These are phyloP conservation scores for Leptodontidium sp. DNA, from an alignment of 2,329 filamentous ascomycete genomes.

Conservation along the genomic window DNA sequence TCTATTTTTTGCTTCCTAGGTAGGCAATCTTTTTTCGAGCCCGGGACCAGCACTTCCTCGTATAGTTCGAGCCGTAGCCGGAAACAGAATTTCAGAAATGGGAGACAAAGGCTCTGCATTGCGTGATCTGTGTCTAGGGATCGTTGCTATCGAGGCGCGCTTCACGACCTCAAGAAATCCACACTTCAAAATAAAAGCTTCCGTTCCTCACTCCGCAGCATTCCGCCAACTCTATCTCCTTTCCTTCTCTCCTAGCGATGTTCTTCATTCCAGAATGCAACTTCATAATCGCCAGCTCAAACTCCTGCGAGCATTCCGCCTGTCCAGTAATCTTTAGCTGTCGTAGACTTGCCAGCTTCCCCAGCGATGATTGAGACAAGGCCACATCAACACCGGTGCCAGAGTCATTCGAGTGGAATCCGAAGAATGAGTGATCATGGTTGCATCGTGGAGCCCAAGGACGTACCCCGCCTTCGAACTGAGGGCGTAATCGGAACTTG, in stretches of 20 bases:
- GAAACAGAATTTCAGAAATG: too few species aligned
- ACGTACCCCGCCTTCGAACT: background rate
- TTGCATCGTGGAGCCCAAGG: slow-evolving; percentile 1
- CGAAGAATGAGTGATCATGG: slow-evolving; percentile 7
- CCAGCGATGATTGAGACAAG: background rate
- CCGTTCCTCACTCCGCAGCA: background rate
- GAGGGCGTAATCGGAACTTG: background rate
- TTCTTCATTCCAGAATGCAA: background rate
- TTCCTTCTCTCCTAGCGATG: background rate
- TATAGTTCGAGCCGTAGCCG: too few species aligned
- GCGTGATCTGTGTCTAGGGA: too few species aligned
- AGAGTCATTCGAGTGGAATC: background rate
- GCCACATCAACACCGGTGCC: background rate
- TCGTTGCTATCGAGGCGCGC: too few species aligned
- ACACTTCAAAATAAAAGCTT: slow-evolving; percentile 3
- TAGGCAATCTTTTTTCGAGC: too few species aligned
- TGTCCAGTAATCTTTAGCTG: background rate
- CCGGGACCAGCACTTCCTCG: too few species aligned
- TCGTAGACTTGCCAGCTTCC: background rate
- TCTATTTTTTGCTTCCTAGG: too few species aligned
- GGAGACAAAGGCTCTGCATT: too few species aligned
- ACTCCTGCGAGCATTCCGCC: background rate
- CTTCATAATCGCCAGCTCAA: background rate
- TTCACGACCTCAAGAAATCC: background rate
- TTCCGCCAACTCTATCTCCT: background rate